phyloP scores from a whole-genome alignment of 1,284 basidiomycete genomes.

The Sanguinoderma infundibulare region DNA sequence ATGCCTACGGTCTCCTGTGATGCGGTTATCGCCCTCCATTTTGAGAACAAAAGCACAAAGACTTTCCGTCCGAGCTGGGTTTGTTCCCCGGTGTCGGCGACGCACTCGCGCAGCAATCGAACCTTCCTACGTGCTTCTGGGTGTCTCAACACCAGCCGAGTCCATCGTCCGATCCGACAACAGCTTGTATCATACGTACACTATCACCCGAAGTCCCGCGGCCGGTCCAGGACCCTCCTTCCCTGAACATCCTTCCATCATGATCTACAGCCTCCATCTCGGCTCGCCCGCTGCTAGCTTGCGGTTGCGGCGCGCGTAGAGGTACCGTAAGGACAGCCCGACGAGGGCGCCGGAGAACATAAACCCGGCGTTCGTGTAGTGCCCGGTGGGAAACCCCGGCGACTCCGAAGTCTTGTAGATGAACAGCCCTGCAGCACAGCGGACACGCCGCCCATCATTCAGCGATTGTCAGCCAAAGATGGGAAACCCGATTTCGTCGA shows the following conservation, averaged over 20 bases:
- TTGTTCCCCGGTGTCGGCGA: too few relatives aligned
- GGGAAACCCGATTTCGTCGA: background rate
- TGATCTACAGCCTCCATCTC: slow-evolving; percentile 24
- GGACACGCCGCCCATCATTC: too few relatives aligned
- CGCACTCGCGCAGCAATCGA: background rate
- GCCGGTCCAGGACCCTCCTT: background rate
- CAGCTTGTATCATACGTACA: background rate
- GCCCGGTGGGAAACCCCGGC: slow-evolving; percentile 39
- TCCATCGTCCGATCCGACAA: background rate
- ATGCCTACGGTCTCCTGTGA: background rate
- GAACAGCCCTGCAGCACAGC: slow-evolving; percentile 33
- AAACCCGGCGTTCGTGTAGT: slow-evolving; percentile 40
- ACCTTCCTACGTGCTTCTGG: background rate
- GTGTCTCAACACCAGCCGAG: background rate
- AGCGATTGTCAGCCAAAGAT: background rate
- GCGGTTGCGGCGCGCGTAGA: slow-evolving; percentile 27
- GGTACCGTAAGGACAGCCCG: slow-evolving; percentile 22
- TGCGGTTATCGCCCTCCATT: background rate
- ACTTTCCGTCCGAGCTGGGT: background rate
- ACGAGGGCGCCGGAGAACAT: slow-evolving; percentile 29
- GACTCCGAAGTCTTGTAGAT: slow-evolving; percentile 42
- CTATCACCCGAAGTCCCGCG: background rate
- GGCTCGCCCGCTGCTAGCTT: slow-evolving; percentile 19
- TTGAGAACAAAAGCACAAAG: background rate
- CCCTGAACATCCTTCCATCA: background rate